These are phyloP conservation scores for Dendryphion nanum DNA, from an alignment of 2,329 filamentous ascomycete species.

Conservation along the genomic window DNA sequence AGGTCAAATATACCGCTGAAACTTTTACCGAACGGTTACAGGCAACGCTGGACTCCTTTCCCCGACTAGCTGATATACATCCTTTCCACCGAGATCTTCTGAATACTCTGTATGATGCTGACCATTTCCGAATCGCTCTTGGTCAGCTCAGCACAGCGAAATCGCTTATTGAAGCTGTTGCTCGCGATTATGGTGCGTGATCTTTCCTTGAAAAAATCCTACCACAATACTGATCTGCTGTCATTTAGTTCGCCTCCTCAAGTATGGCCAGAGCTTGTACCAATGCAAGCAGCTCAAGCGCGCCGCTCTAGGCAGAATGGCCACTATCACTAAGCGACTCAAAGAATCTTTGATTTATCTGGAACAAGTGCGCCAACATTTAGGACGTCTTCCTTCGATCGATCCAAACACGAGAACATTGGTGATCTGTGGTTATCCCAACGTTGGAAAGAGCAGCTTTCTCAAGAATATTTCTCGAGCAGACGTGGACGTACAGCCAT, in stretches of 20 bases:
- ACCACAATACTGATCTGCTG: too few relatives aligned
- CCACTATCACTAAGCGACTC: slow-evolving; percentile 89
- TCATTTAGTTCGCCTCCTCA: slow-evolving; percentile 1
- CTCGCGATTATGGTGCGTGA: slow-evolving; percentile 90
- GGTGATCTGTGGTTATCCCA: slow-evolving; percentile 95
- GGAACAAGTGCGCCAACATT: slow-evolving; percentile 93
- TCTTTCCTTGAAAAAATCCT: too few relatives aligned
- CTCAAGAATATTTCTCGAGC: slow-evolving; percentile 87
- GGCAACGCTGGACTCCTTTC: slow-evolving; percentile 84
- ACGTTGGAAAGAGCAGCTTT: slow-evolving; percentile 90
- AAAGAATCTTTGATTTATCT: slow-evolving; percentile 95
- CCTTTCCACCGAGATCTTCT: slow-evolving; percentile 77
- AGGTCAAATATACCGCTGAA: slow-evolving; percentile 91
- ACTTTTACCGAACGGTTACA: slow-evolving; percentile 92
- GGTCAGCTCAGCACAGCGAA: slow-evolving; percentile 96
- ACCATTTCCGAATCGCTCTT: slow-evolving; percentile 87
- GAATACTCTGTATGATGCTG: slow-evolving; percentile 97
- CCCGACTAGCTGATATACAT: slow-evolving; percentile 88
- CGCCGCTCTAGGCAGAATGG: slow-evolving; percentile 95
- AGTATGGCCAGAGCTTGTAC: slow-evolving; percentile 79
- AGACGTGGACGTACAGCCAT: slow-evolving; percentile 95
- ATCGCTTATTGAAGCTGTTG: slow-evolving; percentile 93
- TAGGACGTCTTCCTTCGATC: slow-evolving; percentile 96
- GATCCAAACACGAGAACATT: slow-evolving; percentile 96
- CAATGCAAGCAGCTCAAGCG: slow-evolving; percentile 99